A percentile compares a stretch with the other conserved stretches of the same genome.
These are phyloP conservation scores for Chaetomiaceae sp. DNA, from an alignment of 2,329 filamentous ascomycete species.

Conservation along the genomic window DNA sequence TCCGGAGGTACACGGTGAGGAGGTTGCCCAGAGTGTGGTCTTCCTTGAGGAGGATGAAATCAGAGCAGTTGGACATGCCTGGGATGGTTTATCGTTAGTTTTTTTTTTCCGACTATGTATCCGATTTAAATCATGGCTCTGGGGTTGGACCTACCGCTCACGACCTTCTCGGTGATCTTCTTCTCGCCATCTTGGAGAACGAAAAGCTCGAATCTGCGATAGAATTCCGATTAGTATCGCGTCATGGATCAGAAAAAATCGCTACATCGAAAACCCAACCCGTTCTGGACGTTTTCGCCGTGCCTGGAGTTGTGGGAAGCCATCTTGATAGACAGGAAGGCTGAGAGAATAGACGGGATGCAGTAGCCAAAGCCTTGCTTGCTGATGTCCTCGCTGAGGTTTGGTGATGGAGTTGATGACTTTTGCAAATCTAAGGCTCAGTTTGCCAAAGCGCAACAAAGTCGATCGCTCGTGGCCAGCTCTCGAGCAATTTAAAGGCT, in stretches of 20 bases:
- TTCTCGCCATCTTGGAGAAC: conserved; percentile 83
- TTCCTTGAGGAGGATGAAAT: conserved; percentile 95
- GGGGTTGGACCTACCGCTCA: conserved; percentile 65
- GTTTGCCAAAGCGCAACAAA: background rate
- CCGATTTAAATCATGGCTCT: too few relatives aligned
- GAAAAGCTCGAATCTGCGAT: conserved; percentile 82
- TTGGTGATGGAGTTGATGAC: background rate
- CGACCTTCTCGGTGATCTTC: conserved; percentile 84
- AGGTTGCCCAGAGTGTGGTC: conserved; percentile 95
- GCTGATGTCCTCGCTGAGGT: background rate
- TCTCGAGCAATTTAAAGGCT: background rate
- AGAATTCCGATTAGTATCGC: conserved; percentile 22
- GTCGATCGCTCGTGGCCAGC: background rate
- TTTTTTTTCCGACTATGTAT: background rate
- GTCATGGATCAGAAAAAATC: background rate
- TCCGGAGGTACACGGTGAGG: conserved; percentile 77
- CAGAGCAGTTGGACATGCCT: conserved; percentile 92
- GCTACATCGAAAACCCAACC: conserved; percentile 14
- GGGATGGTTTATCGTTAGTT: background rate
- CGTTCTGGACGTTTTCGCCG: conserved; percentile 35
- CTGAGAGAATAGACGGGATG: background rate
- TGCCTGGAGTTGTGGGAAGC: conserved; percentile 37
- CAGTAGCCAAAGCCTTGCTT: background rate
- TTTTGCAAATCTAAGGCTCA: too few relatives aligned
- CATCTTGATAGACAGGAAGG: conserved; percentile 27